phyloP scores from a whole-genome alignment of 495 filamentous ascomycete genomes.

The Opeltia flavorubescens region DNA sequence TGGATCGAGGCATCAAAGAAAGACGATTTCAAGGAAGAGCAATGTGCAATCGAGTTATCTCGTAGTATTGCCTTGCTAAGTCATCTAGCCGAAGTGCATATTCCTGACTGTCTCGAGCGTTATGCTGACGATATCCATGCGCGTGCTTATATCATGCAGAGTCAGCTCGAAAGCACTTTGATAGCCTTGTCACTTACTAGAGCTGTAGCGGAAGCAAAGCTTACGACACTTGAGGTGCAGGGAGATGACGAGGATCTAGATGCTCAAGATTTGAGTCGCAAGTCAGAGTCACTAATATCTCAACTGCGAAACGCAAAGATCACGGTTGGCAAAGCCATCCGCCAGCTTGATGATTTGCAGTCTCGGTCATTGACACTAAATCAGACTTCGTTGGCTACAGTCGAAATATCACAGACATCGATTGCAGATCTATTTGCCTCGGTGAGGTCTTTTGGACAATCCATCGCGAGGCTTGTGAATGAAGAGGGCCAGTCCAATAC shows the following conservation, averaged over 20 bases:
- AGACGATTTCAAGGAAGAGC: slow-evolving; percentile 76
- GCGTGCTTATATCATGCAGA: slow-evolving; percentile 62
- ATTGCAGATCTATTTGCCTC: slow-evolving; percentile 55
- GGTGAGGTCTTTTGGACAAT: slow-evolving; percentile 50
- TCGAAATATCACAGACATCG: slow-evolving; percentile 46
- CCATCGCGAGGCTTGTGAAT: slow-evolving; percentile 47
- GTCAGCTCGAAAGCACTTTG: slow-evolving; percentile 65
- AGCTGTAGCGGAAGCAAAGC: slow-evolving; percentile 47
- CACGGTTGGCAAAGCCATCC: slow-evolving; percentile 61
- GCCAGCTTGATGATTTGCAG: slow-evolving; percentile 65
- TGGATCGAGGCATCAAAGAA: slow-evolving; percentile 75
- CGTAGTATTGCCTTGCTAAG: slow-evolving; percentile 66
- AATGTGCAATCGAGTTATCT: slow-evolving; percentile 57
- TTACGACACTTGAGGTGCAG: slow-evolving; percentile 27
- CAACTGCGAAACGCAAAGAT: slow-evolving; percentile 77
- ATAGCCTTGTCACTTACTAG: slow-evolving; percentile 48
- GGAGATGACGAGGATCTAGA: slow-evolving; percentile 40
- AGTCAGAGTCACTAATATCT: slow-evolving; percentile 55
- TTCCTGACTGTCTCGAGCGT: slow-evolving; percentile 54
- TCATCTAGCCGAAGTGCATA: slow-evolving; percentile 70
- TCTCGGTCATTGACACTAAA: slow-evolving; percentile 61
- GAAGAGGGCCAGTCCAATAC: slow-evolving; percentile 62
- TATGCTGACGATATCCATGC: slow-evolving; percentile 72
- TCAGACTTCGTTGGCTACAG: slow-evolving; percentile 37
- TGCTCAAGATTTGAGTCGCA: slow-evolving; percentile 52